phyloP scores from a whole-genome alignment of 2,329 filamentous ascomycete species.

The Trichoderma harzianum region DNA sequence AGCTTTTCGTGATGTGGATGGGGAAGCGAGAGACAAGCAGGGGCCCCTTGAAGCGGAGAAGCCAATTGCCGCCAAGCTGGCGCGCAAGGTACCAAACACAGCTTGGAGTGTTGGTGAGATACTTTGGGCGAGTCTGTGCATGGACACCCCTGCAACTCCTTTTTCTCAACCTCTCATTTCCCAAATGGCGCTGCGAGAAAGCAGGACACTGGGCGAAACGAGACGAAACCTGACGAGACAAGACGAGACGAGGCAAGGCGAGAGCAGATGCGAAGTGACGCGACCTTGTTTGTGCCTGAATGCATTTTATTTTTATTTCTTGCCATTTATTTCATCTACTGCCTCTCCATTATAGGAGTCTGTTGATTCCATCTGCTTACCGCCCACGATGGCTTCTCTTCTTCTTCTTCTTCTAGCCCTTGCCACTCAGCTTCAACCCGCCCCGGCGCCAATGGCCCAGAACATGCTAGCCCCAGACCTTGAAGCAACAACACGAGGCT shows the following conservation, averaged over 20 bases:
- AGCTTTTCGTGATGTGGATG: constrained; percentile 16
- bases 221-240: background rate
- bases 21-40: constrained; percentile 14
- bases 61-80: constrained; percentile 9
- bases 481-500: constrained; percentile 2
- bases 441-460: background rate
- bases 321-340: background rate
- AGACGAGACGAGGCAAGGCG: background rate
- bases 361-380: background rate
- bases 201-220: background rate
- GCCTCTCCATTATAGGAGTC: background rate
- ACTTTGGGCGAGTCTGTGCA: background rate
- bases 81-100: background rate
- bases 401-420: background rate
- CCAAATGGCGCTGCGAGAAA: background rate
- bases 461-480: background rate
- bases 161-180: constrained; percentile 21
- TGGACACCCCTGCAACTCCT: constrained; percentile 18
- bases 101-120: background rate
- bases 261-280: background rate
- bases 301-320: background rate
- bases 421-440: background rate
- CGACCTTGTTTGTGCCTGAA: background rate
- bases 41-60: background rate
- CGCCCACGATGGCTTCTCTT: background rate